Conservation (phyloP, 371 early-diverging fungal species). For the Phascolomyces articulosus region DNA sequence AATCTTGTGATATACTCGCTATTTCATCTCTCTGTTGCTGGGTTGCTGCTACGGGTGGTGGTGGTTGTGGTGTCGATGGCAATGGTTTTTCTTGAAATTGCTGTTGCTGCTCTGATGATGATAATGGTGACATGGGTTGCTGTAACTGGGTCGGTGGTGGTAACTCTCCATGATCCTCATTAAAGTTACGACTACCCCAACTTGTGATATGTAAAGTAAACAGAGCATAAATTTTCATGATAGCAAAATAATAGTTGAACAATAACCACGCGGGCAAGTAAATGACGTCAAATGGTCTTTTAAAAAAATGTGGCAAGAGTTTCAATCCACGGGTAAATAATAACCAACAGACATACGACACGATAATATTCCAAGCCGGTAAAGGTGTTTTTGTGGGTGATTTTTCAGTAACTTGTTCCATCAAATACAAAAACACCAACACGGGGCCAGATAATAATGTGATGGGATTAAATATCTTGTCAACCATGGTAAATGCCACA, state of each 20-base stretch:
- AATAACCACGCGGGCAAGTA: conserved; percentile 62
- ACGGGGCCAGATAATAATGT: conserved; percentile 65
- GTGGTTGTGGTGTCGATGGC: not conserved
- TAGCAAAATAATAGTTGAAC: conserved; percentile 64
- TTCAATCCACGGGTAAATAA: conserved; percentile 61
- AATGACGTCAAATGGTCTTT: conserved; percentile 58
- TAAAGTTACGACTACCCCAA: conserved; percentile 57
- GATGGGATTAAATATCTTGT: conserved; percentile 71
- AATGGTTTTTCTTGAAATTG: not conserved
- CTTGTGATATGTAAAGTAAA: conserved; percentile 64
- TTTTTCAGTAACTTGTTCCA: not conserved
- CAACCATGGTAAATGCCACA: conserved; percentile 72
- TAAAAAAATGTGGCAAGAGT: conserved; percentile 59
- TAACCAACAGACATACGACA: conserved; percentile 60
- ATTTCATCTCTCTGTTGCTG: too few relatives aligned
- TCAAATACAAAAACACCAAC: conserved; percentile 46
- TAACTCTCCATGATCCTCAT: not conserved
- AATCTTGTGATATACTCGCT: not conserved
- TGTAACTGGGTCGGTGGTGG: not conserved
- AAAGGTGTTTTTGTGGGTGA: conserved; percentile 14
- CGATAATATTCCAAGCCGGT: conserved; percentile 52
- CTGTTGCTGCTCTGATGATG: too few relatives aligned
- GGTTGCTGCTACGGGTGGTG: not conserved
- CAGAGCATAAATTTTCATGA: conserved; percentile 63
- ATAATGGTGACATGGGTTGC: too few relatives aligned